Evolutionary conservation across 164 flowering plant genomes (phyloP), one percentile per base, ranked within the genome.

Genomic region (Santalum album): DNA sequence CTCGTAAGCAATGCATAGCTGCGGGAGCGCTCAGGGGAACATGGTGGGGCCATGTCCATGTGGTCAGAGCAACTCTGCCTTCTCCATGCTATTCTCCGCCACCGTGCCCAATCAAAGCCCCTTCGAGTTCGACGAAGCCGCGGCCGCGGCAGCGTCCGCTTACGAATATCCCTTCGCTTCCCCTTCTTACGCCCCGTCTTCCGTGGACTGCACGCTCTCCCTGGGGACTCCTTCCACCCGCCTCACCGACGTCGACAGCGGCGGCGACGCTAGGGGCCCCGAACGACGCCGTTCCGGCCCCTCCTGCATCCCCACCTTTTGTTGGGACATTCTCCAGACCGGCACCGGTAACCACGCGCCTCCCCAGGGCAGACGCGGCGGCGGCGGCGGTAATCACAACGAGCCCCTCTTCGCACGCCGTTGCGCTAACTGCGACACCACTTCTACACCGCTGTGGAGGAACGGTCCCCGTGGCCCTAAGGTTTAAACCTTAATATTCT

Each of bases 381-480:
- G 72, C 1, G 21, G 12, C 25, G 60, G 46, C 57, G 44, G 22
- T 54, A 24, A 58, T 22, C 67, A 44, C 49, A 65, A 65, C 17
- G 96, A 89, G 32, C 64, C 84, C 2, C 79, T 87, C 47, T 67
- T 87, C 22, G 84, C 95, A 40, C 88, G 99, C 24, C 79, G 99
- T 3, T 94, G 99, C 47, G 94, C 99, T 57, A 94, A 87, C 66
- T 94, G 99, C 52, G 99, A 90, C 74, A 90, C 99, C 54, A 94
- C 99, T 23, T 87, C 99, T 11, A 94, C 99, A 5, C 99, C 99
- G 0, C 90, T 94, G 3, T 94, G 99, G 99, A 71, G 99, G 19
- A 94, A 94, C 49, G 99, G 99, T 16, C 99, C 99, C 0, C 68
- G 88, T 62, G 99, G 99, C 55, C 99, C 97, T 0, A 94, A 94